phyloP scores from a whole-genome alignment of 2,329 filamentous ascomycete species.

The Mycosphaerelloides madeirae region DNA sequence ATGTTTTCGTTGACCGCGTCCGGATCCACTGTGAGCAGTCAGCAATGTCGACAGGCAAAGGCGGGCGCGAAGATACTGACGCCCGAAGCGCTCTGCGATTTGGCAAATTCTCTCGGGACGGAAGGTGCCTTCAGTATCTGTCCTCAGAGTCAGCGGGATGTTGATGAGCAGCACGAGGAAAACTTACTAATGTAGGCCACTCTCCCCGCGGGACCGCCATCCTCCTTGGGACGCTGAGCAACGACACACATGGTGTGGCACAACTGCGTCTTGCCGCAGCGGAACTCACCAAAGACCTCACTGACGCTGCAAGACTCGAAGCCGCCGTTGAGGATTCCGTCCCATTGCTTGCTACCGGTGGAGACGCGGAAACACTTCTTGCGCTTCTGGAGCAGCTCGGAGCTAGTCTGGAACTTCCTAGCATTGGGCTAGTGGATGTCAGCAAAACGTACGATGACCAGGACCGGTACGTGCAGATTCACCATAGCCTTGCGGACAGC shows the following conservation, averaged over 20 bases:
- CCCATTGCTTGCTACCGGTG: constrained; percentile 66
- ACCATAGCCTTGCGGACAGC: constrained; percentile 59
- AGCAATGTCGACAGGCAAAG: constrained; percentile 1
- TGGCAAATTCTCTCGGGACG: constrained; percentile 62
- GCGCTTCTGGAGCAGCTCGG: constrained; percentile 59
- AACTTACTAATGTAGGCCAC: constrained; percentile 60
- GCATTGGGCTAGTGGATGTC: constrained; percentile 47
- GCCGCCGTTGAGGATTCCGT: constrained; percentile 57
- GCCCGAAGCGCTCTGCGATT: constrained; percentile 60
- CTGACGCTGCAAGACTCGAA: constrained; percentile 68
- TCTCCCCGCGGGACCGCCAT: constrained; percentile 64
- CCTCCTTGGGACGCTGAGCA: constrained; percentile 51
- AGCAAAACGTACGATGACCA: constrained; percentile 2
- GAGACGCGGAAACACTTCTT: constrained; percentile 62
- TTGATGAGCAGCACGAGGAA: neutral
- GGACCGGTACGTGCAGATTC: constrained; percentile 15
- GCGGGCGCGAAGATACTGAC: neutral
- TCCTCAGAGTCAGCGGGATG: neutral
- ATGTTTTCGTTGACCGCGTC: constrained; percentile 62
- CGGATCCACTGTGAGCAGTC: constrained; percentile 44
- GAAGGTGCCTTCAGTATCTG: constrained; percentile 60
- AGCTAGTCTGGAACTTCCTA: constrained; percentile 44
- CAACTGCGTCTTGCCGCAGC: constrained; percentile 66
- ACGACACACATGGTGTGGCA: constrained; percentile 65
- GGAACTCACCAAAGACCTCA: constrained; percentile 58